Evolutionary conservation across 441 rosid species (phyloP), one percentile per base, ranked within the genome.

Genomic region (Cnidoscolus chayamansa): DNA sequence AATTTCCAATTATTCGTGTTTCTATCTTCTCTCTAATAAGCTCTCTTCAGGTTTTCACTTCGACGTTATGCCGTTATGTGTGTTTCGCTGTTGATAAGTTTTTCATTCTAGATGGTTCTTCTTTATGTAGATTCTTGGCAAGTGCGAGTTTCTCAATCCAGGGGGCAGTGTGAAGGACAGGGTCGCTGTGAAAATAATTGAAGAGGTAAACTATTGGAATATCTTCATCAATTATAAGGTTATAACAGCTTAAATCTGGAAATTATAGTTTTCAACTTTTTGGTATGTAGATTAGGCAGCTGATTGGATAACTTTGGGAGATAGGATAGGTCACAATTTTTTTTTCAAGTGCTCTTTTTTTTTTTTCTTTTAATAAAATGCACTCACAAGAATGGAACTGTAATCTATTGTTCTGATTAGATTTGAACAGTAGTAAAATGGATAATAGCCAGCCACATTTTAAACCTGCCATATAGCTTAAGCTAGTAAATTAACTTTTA

Each of bases 81-180:
- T 50, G 13, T n/a, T 70, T 50, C 13, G 50, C 3, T 37, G 53
- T 57, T 54, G 75, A 72, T 48, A 31, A 16, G 16, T 25, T 48
- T 5, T 73, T 30, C 16, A 17, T 60, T 74, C 25, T 17, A 59
- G 43, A 1, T n/a, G 70, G 30, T 40, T 47, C 67, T 50, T 64
- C 69, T 20, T 82, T 60, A 63, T 74, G 76, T 82, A 95, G 99
- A 95, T 95, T 81, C 89, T 91, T n/a, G 99, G 92, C 4, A 90
- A 95, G 71, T 93, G 97, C 50, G 99, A 95, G 80, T 95, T 95
- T 84, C 77, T 95, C 74, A 92, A 92, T 83, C 99, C 99, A 12
- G 99, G 98, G 67, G 99, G 98, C 67, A 95, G 99, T 60, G 99
- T 93, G 50, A 95, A 93, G 79, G 97, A 92, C 67, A 85, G 98